Evolutionary conservation across 202 grass and related monocot genomes (phyloP), one percentile per base, ranked within the genome.

Genomic region (Zizania palustris): DNA sequence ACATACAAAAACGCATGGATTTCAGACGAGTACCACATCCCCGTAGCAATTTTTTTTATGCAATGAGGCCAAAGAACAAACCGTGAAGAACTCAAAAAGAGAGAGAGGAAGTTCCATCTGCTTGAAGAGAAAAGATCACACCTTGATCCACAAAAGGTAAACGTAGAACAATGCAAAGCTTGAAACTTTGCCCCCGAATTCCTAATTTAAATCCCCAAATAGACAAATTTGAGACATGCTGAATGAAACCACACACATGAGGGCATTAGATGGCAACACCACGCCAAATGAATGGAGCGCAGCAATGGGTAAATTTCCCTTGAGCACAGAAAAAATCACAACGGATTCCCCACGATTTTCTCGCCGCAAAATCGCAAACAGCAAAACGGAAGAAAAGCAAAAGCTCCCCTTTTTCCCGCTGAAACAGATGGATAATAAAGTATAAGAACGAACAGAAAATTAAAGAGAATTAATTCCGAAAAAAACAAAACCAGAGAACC

Each of bases 371-470:
- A 28, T 28, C 28, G 0, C 28, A 28, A 28, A 28, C 28, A 0
- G 28, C 2, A 0, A 2, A 28, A 28, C 28, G 1, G 28, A 28
- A 28, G 18, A 39, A 65, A 62, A 11, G 41, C n/a, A 65, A 59
- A 18, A n/a, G 50, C 45, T 8, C 10, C 60, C 14, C 11, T 11
- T 28, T 28, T 28, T 28, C 6, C 22, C 45, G 5, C 37, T 1
- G 15, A 28, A 61, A 34, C 9, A 45, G 65, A 12, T 3, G 68
- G 67, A 2, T 1, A 6, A 56, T 0, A 9, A 56, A 18, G 10
- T 42, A 73, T 54, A 33, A 46, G 69, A 57, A 72, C 53, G 41
- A 82, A 78, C 43, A 71, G 49, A 19, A 80, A 11, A 21, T 38
- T 28, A 40, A 8, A 68, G 28, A 14, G 6, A 67, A 9, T 5